A percentile compares a stretch with the other conserved stretches of the same genome.
Conservation (phyloP, 768 basidiomycete species). For the Sarcodon aspratus region DNA sequence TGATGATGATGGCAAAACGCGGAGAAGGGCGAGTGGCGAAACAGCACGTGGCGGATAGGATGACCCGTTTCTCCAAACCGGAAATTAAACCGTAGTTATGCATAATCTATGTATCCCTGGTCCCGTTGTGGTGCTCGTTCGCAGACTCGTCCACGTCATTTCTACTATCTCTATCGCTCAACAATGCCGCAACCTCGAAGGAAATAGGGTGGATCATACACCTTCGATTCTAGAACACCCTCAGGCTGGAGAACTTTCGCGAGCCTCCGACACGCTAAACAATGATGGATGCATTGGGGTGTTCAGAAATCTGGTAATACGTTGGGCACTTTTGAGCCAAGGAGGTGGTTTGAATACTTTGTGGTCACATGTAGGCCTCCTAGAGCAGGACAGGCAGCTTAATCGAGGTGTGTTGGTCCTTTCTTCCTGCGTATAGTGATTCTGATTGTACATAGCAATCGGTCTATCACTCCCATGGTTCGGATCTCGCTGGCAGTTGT, state of each 20-base stretch:
- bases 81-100: slow-evolving; percentile 17
- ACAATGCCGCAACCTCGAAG: slow-evolving; percentile 36
- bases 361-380: no score
- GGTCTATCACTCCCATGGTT: no score
- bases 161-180: slow-evolving; percentile 61
- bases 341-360: no score
- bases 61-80: no score
- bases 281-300: background rate
- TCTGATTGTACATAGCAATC: slow-evolving; percentile 8
- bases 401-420: background rate
- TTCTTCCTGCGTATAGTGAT: background rate
- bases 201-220: slow-evolving; percentile 4
- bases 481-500: no score
- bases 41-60: no score
- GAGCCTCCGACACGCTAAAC: slow-evolving; percentile 2
- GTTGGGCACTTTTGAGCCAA: background rate
- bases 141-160: slow-evolving; percentile 54
- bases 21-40: no score
- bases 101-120: slow-evolving; percentile 39
- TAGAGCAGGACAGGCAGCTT: background rate
- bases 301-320: background rate
- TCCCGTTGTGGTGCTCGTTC: slow-evolving; percentile 49
- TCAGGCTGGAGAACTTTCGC: slow-evolving; percentile 1
- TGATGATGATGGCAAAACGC: no score
- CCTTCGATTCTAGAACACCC: background rate